Base-by-base conservation (phyloP, 2,329 filamentous ascomycete genomes). In the Claviceps lovelessii region DNA sequence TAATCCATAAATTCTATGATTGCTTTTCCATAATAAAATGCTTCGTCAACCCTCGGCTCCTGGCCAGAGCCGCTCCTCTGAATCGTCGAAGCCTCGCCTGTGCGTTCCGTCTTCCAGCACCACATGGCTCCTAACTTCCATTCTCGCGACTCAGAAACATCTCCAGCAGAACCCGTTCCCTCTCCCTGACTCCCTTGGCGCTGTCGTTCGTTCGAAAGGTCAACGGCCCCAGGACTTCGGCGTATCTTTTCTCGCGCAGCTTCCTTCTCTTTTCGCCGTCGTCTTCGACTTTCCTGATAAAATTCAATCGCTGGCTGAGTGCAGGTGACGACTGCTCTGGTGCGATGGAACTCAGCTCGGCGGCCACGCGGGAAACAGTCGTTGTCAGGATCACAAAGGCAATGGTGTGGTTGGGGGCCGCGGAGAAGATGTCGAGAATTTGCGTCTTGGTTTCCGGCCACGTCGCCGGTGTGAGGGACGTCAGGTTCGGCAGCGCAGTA, bases 371-470 rank as follows among this genome's bases (percentile, higher is more conserved):
- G 2, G 75, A 70, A 0, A 96, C 75, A 69, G 90, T 90, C 9
- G 87, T 83, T 0, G 85, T 88, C 17, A 96, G 72, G 59, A 96
- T 90, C 2, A 95, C 86, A 63, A 96, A 95, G 0, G 86, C 86
- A 54, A 95, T 90, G 64, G 89, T 93, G 69, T 95, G 86, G 51
- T 85, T 84, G 0, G 89, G 86, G 0, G 81, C 77, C 2, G 78
- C 73, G 0, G 85, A 79, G 2, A 96, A 76, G 2, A 85, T 77
- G 60, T 96, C 90, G 5, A 95, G 79, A 1, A 93, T 67, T 3
- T 70, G 64, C 0, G 68, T 69, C 63, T 78, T 80, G 60, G 73
- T 70, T 42, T 78, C 70, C 23, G 65, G 54, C 65, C 66, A 69
- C 1, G 62, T 59, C 4, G 59, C 49, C n/a, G 54, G 33, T 0